These are phyloP conservation scores for Yamadazyma diddensiae DNA, from an alignment of 1,139 yeast species.

Conservation along the genomic window DNA sequence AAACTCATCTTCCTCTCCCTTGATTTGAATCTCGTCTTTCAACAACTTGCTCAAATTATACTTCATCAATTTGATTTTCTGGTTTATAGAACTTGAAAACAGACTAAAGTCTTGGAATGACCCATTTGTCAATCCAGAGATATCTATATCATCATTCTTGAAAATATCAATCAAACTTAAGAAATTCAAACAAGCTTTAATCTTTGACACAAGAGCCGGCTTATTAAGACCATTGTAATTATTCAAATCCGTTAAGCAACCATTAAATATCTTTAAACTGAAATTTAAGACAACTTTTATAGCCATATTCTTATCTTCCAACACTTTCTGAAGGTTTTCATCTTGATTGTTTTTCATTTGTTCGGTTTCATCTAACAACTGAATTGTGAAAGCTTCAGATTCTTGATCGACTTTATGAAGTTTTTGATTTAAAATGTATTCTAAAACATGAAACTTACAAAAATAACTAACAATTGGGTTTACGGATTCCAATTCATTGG, in stretches of 20 bases:
- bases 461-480: constrained; percentile 59
- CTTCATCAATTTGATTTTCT: constrained; percentile 37
- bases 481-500: constrained; percentile 46
- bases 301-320: constrained; percentile 57
- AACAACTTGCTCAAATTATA: constrained; percentile 37
- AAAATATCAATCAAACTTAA: constrained; percentile 31
- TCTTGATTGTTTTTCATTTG: constrained; percentile 42
- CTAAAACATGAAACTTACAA: constrained; percentile 61
- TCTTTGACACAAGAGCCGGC: constrained; percentile 27
- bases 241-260: constrained; percentile 31
- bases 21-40: constrained; percentile 34
- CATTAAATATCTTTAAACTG: constrained; percentile 58
- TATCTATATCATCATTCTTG: constrained; percentile 28
- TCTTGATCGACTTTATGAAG: constrained; percentile 53
- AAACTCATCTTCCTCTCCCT: constrained; percentile 28
- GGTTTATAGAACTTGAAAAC: constrained; percentile 28
- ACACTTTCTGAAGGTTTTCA: constrained; percentile 35
- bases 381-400: constrained; percentile 56
- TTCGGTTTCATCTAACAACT: constrained; percentile 66
- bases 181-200: constrained; percentile 38
- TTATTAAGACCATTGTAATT: constrained; percentile 25
- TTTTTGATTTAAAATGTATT: constrained; percentile 56
- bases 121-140: constrained; percentile 31
- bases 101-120: constrained; percentile 24
- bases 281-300: constrained; percentile 59